Base-by-base conservation (phyloP, 768 basidiomycete species). In the Lactarius vividus region DNA sequence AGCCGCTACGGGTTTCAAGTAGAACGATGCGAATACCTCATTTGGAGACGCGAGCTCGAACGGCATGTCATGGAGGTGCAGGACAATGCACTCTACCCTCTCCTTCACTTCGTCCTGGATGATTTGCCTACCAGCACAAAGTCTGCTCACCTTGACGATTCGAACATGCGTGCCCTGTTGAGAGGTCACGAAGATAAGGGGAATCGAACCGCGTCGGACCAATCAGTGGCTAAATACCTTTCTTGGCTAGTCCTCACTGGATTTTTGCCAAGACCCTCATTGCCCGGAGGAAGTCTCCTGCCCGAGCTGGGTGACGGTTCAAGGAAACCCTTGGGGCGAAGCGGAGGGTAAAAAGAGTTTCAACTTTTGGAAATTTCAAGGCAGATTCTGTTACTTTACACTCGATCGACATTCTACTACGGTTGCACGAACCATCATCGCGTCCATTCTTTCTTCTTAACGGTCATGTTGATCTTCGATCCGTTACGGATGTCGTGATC, bases 111-210 rank as follows among this genome's bases (percentile, higher is more conserved):
- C 71, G 97, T 98, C 29, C 80, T 99, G 35, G 97, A 98, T 74
- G 97, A 99, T 76, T 82, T 99, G 23, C 97, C 97, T 5, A 97
- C 96, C 29, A 94, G 91, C 73, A 98, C 96, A 29, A 97, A 96
- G 76, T 87, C 94, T 0, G 92, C 97, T 2, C 89, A 91, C 68
- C 79, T 98, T 57, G 92, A 96, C 73, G 93, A 97, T 73, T 74
- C 82, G 26, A 97, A 96, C 74, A 96, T 94, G 20, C 77, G 76
- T n/a, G 80, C 82, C 13, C 74, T 98, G 49, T 76, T 92, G 31
- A 52, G 13, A 15, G 55, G 72, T 71, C 29, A 77, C 82, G 70
- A 75, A 83, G 73, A 73, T 57, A 71, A 63, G 73, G 65, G 72
- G 73, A 11, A 70, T 71, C 40, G 79, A 68, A 92, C 92, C 0